A percentile compares a stretch with the other conserved stretches of the same genome.
Evolutionary conservation across 495 filamentous ascomycete species (phyloP).

Genomic region (Neurospora discreta): DNA sequence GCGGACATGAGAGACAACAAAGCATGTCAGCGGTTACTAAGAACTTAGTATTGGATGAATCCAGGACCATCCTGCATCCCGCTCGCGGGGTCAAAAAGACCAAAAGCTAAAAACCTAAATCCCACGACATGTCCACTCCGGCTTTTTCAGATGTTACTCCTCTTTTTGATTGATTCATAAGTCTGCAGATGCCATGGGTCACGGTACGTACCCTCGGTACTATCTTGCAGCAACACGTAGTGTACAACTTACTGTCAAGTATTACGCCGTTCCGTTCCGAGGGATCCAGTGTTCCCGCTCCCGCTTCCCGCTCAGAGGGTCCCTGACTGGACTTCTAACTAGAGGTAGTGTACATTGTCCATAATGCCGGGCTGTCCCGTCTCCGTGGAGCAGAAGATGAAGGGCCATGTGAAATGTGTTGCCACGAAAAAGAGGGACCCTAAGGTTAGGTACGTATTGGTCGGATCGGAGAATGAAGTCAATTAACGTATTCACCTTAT

Average conservation of each 20-base stretch:
- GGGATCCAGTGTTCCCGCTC: not conserved
- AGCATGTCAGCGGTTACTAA: not conserved
- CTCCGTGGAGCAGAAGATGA: not conserved
- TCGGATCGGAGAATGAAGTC: not conserved
- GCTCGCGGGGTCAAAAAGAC: not conserved
- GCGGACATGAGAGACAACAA: not conserved
- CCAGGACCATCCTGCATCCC: not conserved
- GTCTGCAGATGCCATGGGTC: not conserved
- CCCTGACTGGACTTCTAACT: not conserved
- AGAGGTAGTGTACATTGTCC: no score
- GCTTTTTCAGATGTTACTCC: not conserved
- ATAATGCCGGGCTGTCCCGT: not conserved
- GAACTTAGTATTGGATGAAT: not conserved
- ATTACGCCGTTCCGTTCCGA: not conserved
- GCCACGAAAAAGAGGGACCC: not conserved
- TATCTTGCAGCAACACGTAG: not conserved
- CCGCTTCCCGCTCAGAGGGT: not conserved
- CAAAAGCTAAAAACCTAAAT: not conserved
- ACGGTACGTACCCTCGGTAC: not conserved
- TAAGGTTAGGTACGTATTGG: not conserved
- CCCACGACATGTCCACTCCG: not conserved
- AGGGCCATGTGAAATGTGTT: not conserved
- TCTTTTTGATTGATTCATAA: not conserved
- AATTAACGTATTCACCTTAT: not conserved
- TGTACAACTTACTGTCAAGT: not conserved